phyloP scores from a whole-genome alignment of 768 basidiomycete species.

The Panaeolus papilionaceus region DNA sequence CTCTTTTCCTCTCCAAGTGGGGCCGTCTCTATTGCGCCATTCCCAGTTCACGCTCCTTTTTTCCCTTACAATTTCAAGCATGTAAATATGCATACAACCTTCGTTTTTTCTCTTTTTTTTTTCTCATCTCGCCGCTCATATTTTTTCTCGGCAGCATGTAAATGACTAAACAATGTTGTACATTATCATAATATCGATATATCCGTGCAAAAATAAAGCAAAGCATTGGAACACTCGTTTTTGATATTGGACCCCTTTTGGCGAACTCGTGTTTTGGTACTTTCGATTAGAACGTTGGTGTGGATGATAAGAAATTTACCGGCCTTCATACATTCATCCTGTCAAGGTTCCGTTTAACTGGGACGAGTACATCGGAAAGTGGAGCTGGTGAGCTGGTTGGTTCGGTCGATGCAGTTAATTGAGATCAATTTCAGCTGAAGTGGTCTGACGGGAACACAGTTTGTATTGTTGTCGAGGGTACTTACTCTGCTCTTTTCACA shows the following conservation, averaged over 20 bases:
- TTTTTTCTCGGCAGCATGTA: slow-evolving; percentile 20
- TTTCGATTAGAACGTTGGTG: slow-evolving; percentile 7
- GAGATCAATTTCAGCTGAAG: slow-evolving; percentile 3
- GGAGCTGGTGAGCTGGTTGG: slow-evolving; percentile 1
- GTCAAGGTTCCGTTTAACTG: neutral
- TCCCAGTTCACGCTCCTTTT: slow-evolving; percentile 7
- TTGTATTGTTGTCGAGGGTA: neutral
- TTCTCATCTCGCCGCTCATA: slow-evolving; percentile 12
- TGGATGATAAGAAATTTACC: neutral
- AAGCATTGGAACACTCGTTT: slow-evolving; percentile 11
- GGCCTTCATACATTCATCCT: slow-evolving; percentile 2
- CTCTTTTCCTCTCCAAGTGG: slow-evolving; percentile 5
- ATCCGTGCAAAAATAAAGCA: slow-evolving; percentile 9
- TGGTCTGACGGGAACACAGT: neutral
- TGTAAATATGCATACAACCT: slow-evolving; percentile 4
- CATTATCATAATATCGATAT: slow-evolving; percentile 11
- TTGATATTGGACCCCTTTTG: slow-evolving; percentile 1
- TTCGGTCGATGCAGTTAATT: neutral
- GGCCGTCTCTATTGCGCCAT: slow-evolving; percentile 15
- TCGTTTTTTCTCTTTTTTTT: slow-evolving; percentile 5
- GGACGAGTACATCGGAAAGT: neutral
- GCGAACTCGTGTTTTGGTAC: slow-evolving; percentile 3
- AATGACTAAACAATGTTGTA: slow-evolving; percentile 8
- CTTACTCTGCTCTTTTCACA: neutral
- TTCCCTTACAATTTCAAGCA: slow-evolving; percentile 9